These are phyloP conservation scores for Talaromyces sp. DNA, from an alignment of 2,329 filamentous ascomycete species.

Conservation along the genomic window DNA sequence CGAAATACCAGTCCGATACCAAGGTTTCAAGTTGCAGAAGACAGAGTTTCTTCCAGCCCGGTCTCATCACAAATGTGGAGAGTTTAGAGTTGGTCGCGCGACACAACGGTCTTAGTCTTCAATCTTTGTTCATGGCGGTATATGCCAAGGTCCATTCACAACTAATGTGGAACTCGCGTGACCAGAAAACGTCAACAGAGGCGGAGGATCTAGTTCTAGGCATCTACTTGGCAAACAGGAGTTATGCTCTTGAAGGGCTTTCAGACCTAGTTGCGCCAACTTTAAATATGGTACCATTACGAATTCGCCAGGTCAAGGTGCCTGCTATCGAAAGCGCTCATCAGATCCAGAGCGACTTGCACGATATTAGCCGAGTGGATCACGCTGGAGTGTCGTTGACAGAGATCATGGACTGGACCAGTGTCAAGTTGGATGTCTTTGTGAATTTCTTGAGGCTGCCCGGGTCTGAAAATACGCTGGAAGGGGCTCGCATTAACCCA, in stretches of 20 bases:
- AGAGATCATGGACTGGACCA: constrained; percentile 73
- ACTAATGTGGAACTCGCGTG: constrained; percentile 10
- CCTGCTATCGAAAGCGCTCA: constrained; percentile 46
- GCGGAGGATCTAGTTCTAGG: constrained; percentile 58
- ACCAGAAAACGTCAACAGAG: neutral
- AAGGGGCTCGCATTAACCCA: neutral
- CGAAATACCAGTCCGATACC: neutral
- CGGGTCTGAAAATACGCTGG: constrained; percentile 19
- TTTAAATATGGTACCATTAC: constrained; percentile 72
- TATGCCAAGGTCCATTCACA: constrained; percentile 54
- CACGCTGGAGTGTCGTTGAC: constrained; percentile 60
- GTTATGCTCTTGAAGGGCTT: constrained; percentile 47
- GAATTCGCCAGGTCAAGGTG: constrained; percentile 40
- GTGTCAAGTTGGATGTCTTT: constrained; percentile 64
- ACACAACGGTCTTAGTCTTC: constrained; percentile 59
- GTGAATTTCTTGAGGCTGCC: constrained; percentile 73
- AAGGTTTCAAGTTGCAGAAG: neutral
- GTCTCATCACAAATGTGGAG: constrained; percentile 40
- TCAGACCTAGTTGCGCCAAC: constrained; percentile 61
- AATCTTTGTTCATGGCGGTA: constrained; percentile 70
- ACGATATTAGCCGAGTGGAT: constrained; percentile 52
- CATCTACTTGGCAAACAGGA: constrained; percentile 77
- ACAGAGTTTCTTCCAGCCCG: constrained; percentile 41
- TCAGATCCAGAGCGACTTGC: constrained; percentile 64
- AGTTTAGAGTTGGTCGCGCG: constrained; percentile 43